phyloP scores from a whole-genome alignment of 2,329 filamentous ascomycete species.

The Nemania diffusa region DNA sequence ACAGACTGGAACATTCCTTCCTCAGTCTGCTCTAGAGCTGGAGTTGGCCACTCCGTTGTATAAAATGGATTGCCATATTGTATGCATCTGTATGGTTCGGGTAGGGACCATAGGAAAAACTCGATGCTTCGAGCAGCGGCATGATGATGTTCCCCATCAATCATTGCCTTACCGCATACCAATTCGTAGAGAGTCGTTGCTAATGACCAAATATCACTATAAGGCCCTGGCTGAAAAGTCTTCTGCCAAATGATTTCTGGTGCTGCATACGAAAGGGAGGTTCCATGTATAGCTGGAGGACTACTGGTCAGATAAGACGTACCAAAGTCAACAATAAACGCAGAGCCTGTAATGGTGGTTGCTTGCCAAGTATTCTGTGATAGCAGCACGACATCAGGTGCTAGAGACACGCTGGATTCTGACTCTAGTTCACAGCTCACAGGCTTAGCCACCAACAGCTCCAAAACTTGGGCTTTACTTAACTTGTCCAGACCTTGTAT shows the following conservation, averaged over 20 bases:
- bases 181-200: conserved; percentile 2
- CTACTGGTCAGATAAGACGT: neutral
- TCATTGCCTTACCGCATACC: neutral
- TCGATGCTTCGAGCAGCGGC: neutral
- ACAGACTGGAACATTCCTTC: no score
- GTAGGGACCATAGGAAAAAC: neutral
- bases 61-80: neutral
- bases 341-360: neutral
- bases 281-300: neutral
- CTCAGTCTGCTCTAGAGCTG: neutral
- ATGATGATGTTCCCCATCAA: neutral
- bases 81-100: neutral
- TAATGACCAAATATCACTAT: conserved; percentile 14
- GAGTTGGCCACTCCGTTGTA: neutral
- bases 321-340: conserved; percentile 8
- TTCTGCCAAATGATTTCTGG: neutral
- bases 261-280: neutral
- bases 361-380: neutral
- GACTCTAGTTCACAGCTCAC: neutral
- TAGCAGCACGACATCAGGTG: neutral
- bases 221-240: neutral
- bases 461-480: neutral
- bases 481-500: neutral
- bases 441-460: neutral
- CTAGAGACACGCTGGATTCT: neutral